phyloP scores from a whole-genome alignment of 306 rosid species.

The Ormosia emarginata region DNA sequence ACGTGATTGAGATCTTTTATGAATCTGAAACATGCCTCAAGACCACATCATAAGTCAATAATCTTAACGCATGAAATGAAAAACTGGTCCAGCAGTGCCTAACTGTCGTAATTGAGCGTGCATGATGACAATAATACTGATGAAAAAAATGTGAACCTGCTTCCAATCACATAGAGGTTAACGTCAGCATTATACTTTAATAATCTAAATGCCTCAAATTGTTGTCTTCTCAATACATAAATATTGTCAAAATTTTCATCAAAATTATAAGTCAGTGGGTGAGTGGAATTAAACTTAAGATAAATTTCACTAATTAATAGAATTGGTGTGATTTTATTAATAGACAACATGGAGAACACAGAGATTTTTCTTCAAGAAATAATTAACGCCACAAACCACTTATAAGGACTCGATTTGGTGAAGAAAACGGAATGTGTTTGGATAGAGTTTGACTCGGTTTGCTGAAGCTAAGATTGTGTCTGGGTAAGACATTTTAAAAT shows the following conservation, averaged over 20 bases:
- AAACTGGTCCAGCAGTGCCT: background rate
- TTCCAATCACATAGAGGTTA: background rate
- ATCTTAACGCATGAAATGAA: background rate
- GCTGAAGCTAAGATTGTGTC: background rate
- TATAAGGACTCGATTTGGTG: too few species aligned
- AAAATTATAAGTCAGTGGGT: background rate
- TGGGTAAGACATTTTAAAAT: background rate
- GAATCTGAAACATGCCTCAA: conserved; percentile 17
- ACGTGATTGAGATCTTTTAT: conserved; percentile 31
- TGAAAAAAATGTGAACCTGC: background rate
- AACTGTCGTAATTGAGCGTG: conserved; percentile 5
- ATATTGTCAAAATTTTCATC: background rate
- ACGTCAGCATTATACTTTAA: background rate
- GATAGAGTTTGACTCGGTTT: too few species aligned
- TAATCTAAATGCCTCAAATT: background rate
- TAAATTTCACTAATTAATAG: background rate
- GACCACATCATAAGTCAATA: conserved; percentile 7
- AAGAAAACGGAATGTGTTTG: too few species aligned
- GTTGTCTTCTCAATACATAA: background rate
- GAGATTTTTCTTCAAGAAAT: background rate
- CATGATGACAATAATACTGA: background rate
- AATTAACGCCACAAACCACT: too few species aligned
- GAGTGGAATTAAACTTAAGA: background rate
- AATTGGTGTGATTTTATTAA: background rate
- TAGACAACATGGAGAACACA: background rate